phyloP scores from a whole-genome alignment of 495 filamentous ascomycete genomes.

The Barbatosphaeria neglecta region DNA sequence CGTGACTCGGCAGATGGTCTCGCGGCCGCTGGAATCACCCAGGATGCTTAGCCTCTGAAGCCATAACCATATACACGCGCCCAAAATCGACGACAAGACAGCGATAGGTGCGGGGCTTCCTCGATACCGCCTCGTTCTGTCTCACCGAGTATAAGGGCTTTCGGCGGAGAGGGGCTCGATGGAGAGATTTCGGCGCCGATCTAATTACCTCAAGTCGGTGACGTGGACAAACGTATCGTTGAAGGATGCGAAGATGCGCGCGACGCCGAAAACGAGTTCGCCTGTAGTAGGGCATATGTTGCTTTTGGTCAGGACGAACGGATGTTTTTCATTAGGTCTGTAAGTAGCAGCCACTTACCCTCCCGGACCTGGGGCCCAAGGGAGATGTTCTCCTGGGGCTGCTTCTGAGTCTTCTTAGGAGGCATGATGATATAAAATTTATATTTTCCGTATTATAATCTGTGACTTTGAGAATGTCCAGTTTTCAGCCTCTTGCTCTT shows the following conservation, averaged over 20 bases:
- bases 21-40: conserved; percentile 81
- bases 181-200: neutral
- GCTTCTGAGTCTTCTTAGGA: conserved; percentile 72
- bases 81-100: neutral
- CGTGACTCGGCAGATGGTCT: conserved; percentile 98
- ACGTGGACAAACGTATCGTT: conserved; percentile 97
- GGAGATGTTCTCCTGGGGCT: conserved; percentile 90
- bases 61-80: conserved; percentile 4
- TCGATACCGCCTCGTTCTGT: too few relatives aligned
- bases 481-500: neutral
- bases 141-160: too few relatives aligned
- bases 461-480: neutral
- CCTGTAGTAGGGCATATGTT: conserved; percentile 35
- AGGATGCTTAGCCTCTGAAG: conserved; percentile 48
- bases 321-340: too few relatives aligned
- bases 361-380: conserved; percentile 90
- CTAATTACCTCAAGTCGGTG: conserved; percentile 78
- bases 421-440: too few relatives aligned
- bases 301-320: too few relatives aligned
- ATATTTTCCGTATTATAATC: too few relatives aligned
- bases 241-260: conserved; percentile 98
- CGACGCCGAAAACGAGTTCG: conserved; percentile 97
- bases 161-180: too few relatives aligned
- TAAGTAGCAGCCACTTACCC: conserved; percentile 43
- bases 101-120: neutral